A percentile compares a stretch with the other conserved stretches of the same genome.
Evolutionary conservation across 805 yeast species (phyloP).

Genomic region (Cyberlindnera bimundalis): DNA sequence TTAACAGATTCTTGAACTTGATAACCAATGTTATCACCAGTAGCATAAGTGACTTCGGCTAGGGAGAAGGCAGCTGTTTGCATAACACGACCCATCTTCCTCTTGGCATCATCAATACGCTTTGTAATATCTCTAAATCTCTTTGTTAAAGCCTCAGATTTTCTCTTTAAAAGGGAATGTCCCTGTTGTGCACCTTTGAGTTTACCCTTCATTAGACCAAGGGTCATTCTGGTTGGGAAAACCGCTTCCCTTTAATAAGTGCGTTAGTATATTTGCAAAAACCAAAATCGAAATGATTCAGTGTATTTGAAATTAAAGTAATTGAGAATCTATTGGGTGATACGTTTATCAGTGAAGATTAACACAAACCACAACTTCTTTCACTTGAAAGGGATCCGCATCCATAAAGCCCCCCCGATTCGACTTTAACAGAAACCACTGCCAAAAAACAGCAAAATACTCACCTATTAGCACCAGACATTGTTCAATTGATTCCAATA

Average conservation of each 20-base stretch:
- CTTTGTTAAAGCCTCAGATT: slow-evolving; percentile 95
- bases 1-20: slow-evolving; percentile 95
- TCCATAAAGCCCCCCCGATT: too few species aligned
- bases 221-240: slow-evolving; percentile 96
- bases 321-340: too few species aligned
- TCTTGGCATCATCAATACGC: slow-evolving; percentile 79
- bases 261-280: not conserved
- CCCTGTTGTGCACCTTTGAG: slow-evolving; percentile 98
- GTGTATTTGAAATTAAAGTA: too few species aligned
- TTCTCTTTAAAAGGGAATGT: slow-evolving; percentile 86
- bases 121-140: slow-evolving; percentile 94
- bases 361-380: too few species aligned
- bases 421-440: too few species aligned
- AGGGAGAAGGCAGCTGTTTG: slow-evolving; percentile 96
- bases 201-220: slow-evolving; percentile 91
- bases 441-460: too few species aligned
- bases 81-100: slow-evolving; percentile 98
- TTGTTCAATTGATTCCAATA: slow-evolving; percentile 1
- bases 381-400: too few species aligned
- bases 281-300: too few species aligned
- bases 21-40: slow-evolving; percentile 92
- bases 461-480: slow-evolving; percentile 26
- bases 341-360: too few species aligned
- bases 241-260: slow-evolving; percentile 75
- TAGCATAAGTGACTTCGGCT: slow-evolving; percentile 96